Percentiles rank a stretch among this genome's conserved stretches.
Evolutionary conservation across 2,329 filamentous ascomycete species (phyloP).

Genomic region (Trichoderma sp.): DNA sequence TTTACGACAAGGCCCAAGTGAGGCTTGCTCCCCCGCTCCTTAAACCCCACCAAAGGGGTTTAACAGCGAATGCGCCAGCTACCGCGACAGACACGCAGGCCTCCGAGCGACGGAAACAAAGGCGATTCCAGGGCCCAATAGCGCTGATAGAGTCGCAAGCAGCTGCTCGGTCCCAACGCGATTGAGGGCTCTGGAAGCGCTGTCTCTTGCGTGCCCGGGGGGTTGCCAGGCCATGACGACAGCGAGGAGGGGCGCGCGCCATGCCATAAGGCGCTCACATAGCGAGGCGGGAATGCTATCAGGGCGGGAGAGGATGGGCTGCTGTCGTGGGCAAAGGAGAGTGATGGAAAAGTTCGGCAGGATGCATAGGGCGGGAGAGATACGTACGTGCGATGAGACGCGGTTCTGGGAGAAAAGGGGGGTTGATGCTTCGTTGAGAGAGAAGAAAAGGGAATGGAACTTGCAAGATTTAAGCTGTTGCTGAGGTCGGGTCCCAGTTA

Average conservation of each 20-base stretch:
- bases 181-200: constrained; percentile 10
- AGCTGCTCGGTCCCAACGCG: background rate
- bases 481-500: constrained; percentile 33
- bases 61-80: constrained; percentile 19
- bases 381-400: constrained; percentile 25
- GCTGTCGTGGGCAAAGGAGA: background rate
- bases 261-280: constrained; percentile 20
- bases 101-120: constrained; percentile 1
- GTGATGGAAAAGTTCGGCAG: background rate
- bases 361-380: constrained; percentile 10
- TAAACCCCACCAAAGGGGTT: constrained; percentile 18
- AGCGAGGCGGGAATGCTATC: constrained; percentile 18
- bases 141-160: constrained; percentile 11
- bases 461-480: constrained; percentile 30
- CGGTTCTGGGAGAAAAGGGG: constrained; percentile 16
- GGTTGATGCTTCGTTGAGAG: constrained; percentile 28
- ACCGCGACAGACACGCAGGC: constrained; percentile 7
- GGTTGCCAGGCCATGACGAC: constrained; percentile 39
- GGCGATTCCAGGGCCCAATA: background rate
- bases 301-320: background rate
- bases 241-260: constrained; percentile 34
- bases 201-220: constrained; percentile 22
- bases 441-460: background rate
- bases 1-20: constrained; percentile 8
- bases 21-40: constrained; percentile 22